A percentile compares a stretch with the other conserved stretches of the same genome.
phyloP scores from a whole-genome alignment of 768 basidiomycete species.

The Leucocoprinus sp. region DNA sequence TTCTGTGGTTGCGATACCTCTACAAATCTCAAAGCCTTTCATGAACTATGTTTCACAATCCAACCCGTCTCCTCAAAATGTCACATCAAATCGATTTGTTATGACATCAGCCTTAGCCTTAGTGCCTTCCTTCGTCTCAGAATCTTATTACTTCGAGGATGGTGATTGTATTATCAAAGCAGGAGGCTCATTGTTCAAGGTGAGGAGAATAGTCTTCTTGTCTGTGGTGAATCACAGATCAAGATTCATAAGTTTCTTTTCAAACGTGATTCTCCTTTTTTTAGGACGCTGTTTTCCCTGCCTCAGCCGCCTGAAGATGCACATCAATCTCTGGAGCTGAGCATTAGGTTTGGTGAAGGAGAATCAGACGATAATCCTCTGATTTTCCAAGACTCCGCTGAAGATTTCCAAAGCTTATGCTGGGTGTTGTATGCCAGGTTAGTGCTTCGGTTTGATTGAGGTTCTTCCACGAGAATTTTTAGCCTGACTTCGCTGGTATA shows the following conservation, averaged over 20 bases:
- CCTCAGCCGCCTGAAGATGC: neutral
- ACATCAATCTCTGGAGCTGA: neutral
- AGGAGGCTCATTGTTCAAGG: neutral
- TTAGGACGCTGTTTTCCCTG: neutral
- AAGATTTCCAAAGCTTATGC: slow-evolving; percentile 1
- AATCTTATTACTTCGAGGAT: neutral
- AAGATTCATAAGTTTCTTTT: neutral
- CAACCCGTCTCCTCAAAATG: too few relatives aligned
- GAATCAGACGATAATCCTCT: neutral
- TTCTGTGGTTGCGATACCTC: too few relatives aligned
- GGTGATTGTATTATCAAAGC: neutral
- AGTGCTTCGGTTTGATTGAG: neutral
- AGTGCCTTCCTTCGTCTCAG: too few relatives aligned
- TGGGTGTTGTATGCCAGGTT: neutral
- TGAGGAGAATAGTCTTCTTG: neutral
- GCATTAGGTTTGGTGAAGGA: neutral
- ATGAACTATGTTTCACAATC: too few relatives aligned
- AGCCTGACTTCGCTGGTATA: neutral
- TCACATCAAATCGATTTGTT: too few relatives aligned
- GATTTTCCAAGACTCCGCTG: neutral
- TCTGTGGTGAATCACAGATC: neutral
- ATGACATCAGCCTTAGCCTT: too few relatives aligned
- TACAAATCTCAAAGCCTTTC: too few relatives aligned
- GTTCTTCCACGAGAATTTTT: neutral
- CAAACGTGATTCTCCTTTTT: neutral